A percentile compares a stretch with the other conserved stretches of the same genome.
These are phyloP conservation scores for Blastobotrys persicus DNA, from an alignment of 1,139 yeast species.

Conservation along the genomic window DNA sequence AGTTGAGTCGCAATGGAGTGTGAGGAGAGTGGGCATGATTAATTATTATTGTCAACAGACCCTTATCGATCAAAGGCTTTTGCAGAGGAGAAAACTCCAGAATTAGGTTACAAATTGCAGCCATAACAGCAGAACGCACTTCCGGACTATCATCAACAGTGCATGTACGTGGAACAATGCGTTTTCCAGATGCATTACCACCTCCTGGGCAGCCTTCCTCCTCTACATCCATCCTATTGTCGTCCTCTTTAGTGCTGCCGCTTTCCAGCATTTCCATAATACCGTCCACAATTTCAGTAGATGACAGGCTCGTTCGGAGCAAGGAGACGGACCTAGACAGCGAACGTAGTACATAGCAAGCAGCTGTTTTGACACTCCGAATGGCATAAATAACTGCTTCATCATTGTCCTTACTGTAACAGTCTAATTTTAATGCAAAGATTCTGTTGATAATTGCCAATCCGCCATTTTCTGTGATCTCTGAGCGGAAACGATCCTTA, in stretches of 20 bases:
- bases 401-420: constrained; percentile 4
- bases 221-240: constrained; percentile 27
- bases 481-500: constrained; percentile 34
- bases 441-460: constrained; percentile 31
- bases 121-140: constrained; percentile 59
- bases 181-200: too few species aligned
- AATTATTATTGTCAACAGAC: constrained; percentile 50
- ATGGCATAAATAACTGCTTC: constrained; percentile 13
- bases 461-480: constrained; percentile 36
- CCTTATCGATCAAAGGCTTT: constrained; percentile 54
- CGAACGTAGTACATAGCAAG: constrained; percentile 63
- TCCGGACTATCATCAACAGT: constrained; percentile 41
- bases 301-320: constrained; percentile 65
- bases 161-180: constrained; percentile 23
- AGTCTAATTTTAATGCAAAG: constrained; percentile 22
- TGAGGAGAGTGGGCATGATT: constrained; percentile 36
- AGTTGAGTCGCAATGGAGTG: constrained; percentile 44
- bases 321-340: constrained; percentile 71
- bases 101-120: constrained; percentile 71
- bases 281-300: constrained; percentile 52
- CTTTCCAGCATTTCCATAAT: constrained; percentile 42
- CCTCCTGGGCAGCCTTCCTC: background rate
- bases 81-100: constrained; percentile 78
- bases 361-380: constrained; percentile 36
- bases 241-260: constrained; percentile 12